Base-by-base conservation (phyloP, 2,329 filamentous ascomycete species). In the Aaosphaeria pasadenensis region DNA sequence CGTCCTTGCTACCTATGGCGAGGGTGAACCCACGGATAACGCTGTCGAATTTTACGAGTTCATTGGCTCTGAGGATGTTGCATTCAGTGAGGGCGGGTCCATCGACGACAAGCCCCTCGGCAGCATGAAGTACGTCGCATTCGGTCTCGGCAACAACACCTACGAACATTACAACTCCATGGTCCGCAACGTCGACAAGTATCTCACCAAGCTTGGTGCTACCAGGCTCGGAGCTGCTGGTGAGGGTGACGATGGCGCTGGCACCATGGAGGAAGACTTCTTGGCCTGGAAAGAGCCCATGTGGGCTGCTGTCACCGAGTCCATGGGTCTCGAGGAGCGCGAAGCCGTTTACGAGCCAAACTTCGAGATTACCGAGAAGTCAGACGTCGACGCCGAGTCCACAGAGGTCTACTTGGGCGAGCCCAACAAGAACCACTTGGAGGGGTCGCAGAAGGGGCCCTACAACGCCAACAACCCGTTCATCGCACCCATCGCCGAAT, bases 121-220 rank as follows among this genome's bases (percentile, higher is more conserved):
- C 44, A 91, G 89, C 63, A 82, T 99, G 67, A 92, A 91, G 71
- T 99, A 91, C 67, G 91, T 99, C 64, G 83, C 91, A 48, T 99
- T 99, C 64, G 94, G 94, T 64, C 84, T 99, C 36, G 94, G 94
- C 58, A 99, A 99, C 80, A 99, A 97, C 78, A 97, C 94, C 30
- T 99, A 99, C 70, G 94, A 99, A 70, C 94, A 99, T 78, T 99
- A 96, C 81, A 99, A 99, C 77, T 88, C 88, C 45, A 96, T 99
- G 90, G 91, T 99, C 51, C 90, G 92, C 70, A 89, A 92, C 55
- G 86, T 97, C 49, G 85, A 94, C 74, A 85, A 87, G 70, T 85
- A 85, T 53, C 77, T 99, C 50, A 79, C 84, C 64, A 92, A 88
- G 64, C 79, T 95, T 17, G 94, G 94, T 52, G 94, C 88, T 9